These are phyloP conservation scores for Aureobasidium vineae DNA, from an alignment of 2,329 filamentous ascomycete species.

Conservation along the genomic window DNA sequence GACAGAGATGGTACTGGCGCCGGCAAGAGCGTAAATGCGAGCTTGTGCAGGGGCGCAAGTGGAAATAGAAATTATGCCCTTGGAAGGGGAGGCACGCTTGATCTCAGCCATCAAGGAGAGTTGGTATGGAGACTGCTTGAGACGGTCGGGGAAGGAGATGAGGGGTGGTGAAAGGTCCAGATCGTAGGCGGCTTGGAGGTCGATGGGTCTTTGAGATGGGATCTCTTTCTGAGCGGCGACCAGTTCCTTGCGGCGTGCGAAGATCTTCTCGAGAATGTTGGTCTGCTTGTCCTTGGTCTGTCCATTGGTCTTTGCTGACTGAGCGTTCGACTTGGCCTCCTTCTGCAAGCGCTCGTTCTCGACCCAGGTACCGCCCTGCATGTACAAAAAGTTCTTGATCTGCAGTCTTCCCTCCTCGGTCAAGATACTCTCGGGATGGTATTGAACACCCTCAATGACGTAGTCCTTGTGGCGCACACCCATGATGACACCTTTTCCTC, in stretches of 20 bases:
- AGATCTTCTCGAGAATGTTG: constrained; percentile 90
- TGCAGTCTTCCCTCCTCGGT: constrained; percentile 85
- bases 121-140: constrained; percentile 80
- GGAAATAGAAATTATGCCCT: constrained; percentile 85
- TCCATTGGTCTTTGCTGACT: constrained; percentile 39
- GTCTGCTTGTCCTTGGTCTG: constrained; percentile 58
- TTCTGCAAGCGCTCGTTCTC: constrained; percentile 64
- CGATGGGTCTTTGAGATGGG: constrained; percentile 76
- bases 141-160: constrained; percentile 72
- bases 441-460: constrained; percentile 93
- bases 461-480: constrained; percentile 91
- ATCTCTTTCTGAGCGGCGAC: constrained; percentile 80
- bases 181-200: constrained; percentile 83
- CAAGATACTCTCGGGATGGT: constrained; percentile 95
- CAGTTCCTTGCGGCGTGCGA: constrained; percentile 70
- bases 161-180: constrained; percentile 81
- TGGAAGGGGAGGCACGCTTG: constrained; percentile 93
- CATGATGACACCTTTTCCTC: constrained; percentile 86
- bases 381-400: constrained; percentile 85
- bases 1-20: constrained; percentile 97
- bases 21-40: constrained; percentile 84
- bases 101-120: constrained; percentile 96
- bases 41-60: constrained; percentile 89
- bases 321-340: constrained; percentile 33
- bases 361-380: constrained; percentile 88